Conservation (phyloP, 139 green algal species). For the Micromonas pusilla region DNA sequence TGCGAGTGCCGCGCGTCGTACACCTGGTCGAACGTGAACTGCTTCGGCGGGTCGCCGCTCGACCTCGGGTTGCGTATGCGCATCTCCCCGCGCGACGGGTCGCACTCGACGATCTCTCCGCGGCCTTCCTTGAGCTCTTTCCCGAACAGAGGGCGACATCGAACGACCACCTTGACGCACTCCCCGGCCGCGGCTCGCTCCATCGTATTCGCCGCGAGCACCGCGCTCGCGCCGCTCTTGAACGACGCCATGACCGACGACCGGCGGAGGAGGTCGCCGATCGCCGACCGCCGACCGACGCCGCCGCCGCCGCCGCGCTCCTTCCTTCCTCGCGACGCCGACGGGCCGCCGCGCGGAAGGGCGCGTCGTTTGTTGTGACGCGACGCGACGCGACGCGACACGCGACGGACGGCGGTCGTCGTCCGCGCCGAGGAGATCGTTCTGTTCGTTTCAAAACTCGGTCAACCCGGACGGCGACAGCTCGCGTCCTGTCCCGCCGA, state of each 20-base stretch:
- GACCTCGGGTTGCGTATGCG: slow-evolving; percentile 54
- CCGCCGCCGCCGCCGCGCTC: no score
- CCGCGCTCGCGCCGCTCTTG: neutral
- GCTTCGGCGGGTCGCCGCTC: slow-evolving; percentile 26
- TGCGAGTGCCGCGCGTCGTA: slow-evolving; percentile 60
- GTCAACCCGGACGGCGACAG: no score
- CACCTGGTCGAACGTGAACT: slow-evolving; percentile 75
- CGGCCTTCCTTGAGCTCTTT: slow-evolving; percentile 60
- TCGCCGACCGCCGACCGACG: no score
- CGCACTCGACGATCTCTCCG: slow-evolving; percentile 59
- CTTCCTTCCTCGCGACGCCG: no score
- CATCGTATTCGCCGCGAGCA: neutral
- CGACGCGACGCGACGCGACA: no score
- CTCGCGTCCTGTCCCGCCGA: no score
- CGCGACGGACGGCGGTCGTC: no score
- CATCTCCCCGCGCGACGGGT: slow-evolving; percentile 47
- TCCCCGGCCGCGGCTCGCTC: neutral
- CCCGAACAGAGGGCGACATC: slow-evolving; percentile 54
- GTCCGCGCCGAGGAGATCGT: no score
- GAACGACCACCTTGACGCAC: slow-evolving; percentile 19
- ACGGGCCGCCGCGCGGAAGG: no score
- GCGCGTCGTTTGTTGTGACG: no score
- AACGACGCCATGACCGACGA: neutral
- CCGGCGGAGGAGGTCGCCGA: no score
- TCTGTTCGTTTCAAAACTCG: no score